These are phyloP conservation scores for Cytospora leucostoma DNA, from an alignment of 2,329 filamentous ascomycete species.

Conservation along the genomic window DNA sequence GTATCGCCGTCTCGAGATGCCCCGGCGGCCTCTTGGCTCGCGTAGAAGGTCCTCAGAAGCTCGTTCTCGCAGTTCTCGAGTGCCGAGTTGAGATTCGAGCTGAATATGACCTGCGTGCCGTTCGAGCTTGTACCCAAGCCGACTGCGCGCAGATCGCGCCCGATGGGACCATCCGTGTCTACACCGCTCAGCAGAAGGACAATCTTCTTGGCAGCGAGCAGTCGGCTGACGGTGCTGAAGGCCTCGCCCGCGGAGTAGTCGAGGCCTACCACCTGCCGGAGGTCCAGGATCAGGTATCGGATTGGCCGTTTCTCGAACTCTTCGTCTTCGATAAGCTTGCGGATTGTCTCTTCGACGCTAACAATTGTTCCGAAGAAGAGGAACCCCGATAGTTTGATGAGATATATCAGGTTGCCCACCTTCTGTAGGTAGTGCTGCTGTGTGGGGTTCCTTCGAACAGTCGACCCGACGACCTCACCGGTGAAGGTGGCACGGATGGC, in stretches of 20 bases:
- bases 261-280: constrained; percentile 85
- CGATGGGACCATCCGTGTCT: constrained; percentile 72
- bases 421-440: constrained; percentile 85
- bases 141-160: constrained; percentile 77
- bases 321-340: constrained; percentile 78
- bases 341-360: constrained; percentile 86
- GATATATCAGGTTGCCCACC: constrained; percentile 83
- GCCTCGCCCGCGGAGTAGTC: constrained; percentile 97
- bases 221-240: constrained; percentile 86
- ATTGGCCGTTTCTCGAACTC: constrained; percentile 78
- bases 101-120: constrained; percentile 73
- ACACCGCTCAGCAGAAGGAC: constrained; percentile 82
- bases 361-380: constrained; percentile 99
- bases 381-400: constrained; percentile 90
- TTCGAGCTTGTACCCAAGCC: constrained; percentile 69
- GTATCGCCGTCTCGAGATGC: constrained; percentile 46
- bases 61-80: constrained; percentile 95
- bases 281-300: constrained; percentile 84
- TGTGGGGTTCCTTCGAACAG: constrained; percentile 85
- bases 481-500: constrained; percentile 90
- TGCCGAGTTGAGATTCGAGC: constrained; percentile 88
- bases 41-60: constrained; percentile 78
- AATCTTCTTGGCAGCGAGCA: constrained; percentile 76
- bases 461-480: constrained; percentile 86
- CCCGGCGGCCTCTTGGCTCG: constrained; percentile 63